Conservation (phyloP, 306 rosid species). For the Calophaca sinica region DNA sequence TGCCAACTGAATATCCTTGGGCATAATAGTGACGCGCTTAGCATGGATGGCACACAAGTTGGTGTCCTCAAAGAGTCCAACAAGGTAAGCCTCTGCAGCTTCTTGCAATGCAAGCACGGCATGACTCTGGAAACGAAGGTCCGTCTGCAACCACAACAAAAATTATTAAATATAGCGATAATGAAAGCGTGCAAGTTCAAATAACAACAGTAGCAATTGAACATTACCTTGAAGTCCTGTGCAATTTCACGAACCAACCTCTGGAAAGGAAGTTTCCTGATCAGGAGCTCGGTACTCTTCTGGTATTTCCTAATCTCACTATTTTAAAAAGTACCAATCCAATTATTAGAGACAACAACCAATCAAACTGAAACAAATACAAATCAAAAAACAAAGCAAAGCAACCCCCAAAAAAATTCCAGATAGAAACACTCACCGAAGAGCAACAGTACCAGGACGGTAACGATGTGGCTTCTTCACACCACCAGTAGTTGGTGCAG, state of each 20-base stretch:
- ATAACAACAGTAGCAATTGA: accelerated
- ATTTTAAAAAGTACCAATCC: not conserved
- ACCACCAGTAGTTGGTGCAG: constrained; percentile 97
- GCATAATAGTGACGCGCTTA: constrained; percentile 95
- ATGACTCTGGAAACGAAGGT: constrained; percentile 95
- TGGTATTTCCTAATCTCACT: constrained; percentile 96
- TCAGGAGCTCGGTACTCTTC: constrained; percentile 90
- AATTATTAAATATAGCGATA: not conserved
- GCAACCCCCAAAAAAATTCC: not conserved
- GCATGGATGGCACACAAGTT: constrained; percentile 94
- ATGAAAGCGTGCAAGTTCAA: not conserved
- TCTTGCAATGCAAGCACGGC: constrained; percentile 93
- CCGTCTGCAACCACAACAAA: constrained; percentile 62
- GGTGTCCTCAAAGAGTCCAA: constrained; percentile 90
- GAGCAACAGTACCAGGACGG: constrained; percentile 96
- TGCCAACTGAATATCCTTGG: constrained; percentile 93
- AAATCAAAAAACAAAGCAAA: not conserved
- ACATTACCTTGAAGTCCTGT: constrained; percentile 83
- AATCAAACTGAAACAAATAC: too few relatives aligned
- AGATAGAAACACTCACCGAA: constrained; percentile 58
- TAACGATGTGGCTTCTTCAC: constrained; percentile 97
- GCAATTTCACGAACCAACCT: constrained; percentile 97
- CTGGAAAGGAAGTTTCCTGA: constrained; percentile 94
- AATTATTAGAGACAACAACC: not conserved
- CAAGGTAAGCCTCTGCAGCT: constrained; percentile 94